Evolutionary conservation across 371 early-diverging fungal species (phyloP), one percentile per base, ranked within the genome.

Genomic region (Amoeboaphelidium occidentale): DNA sequence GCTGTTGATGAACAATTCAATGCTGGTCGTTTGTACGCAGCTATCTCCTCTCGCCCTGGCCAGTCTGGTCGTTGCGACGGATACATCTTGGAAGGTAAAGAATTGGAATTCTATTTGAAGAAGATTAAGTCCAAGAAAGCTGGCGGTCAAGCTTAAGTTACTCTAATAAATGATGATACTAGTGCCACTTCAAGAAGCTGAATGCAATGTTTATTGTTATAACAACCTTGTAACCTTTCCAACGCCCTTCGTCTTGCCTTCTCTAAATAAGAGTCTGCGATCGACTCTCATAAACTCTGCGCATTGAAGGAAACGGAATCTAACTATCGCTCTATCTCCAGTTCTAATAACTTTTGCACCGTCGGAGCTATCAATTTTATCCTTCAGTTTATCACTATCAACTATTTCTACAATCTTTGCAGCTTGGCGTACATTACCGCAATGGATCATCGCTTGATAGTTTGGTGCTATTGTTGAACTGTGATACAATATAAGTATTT

Each of bases 41-140:
- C 76, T 67, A 71, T 98, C 64, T 66, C 92, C 43, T 93, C 97
- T 55, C 89, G 99, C 64, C 99, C 99, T 28, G 99, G 99, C 58
- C 99, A 99, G 75, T 79, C 81, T 58, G 99, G 99, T 59, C 87
- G 87, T 62, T 76, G 81, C 56, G 97, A 97, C 66, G 99, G 99
- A 50, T 89, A 94, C 78, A 83, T 99, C 58, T 78, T 99, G 47
- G 98, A 99, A 70, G 99, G 98, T 58, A 86, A 90, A 65, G 92
- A 94, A 72, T 84, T 94, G 51, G 81, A 87, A 46, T 94, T 94
- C 78, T 94, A 93, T 75, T 60, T 55, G 10, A 32, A 32, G 39
- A 32, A 32, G 39, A 10, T 32, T 6, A 32, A 32, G 39, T 17
- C 6, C 39, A 32, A 32, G 39, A 10, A 17, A 32, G n/a, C n/a